A percentile compares a stretch with the other conserved stretches of the same genome.
These are phyloP conservation scores for Teunomyces pallodes DNA, from an alignment of 805 yeast species.

Conservation along the genomic window DNA sequence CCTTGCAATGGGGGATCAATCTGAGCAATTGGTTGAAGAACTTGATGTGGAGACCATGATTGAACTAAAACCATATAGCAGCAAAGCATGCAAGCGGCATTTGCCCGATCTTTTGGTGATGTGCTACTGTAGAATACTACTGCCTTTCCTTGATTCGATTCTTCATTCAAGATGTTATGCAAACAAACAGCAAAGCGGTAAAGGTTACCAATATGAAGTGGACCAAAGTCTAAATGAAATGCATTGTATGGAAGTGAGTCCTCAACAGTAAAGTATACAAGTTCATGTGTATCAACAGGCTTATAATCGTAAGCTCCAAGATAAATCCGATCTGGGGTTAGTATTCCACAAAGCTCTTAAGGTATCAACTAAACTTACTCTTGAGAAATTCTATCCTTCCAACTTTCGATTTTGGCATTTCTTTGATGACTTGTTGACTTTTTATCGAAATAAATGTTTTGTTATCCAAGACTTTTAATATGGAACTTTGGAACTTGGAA, in stretches of 20 bases:
- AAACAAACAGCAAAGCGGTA: constrained; percentile 93
- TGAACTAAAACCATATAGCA: constrained; percentile 95
- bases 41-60: constrained; percentile 98
- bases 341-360: not conserved
- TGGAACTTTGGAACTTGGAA: constrained; percentile 1
- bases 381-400: constrained; percentile 44
- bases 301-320: constrained; percentile 82
- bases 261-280: constrained; percentile 88
- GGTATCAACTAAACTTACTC: constrained; percentile 28
- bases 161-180: constrained; percentile 87
- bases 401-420: constrained; percentile 13
- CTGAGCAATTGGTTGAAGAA: constrained; percentile 89
- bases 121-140: constrained; percentile 87
- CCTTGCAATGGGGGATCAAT: constrained; percentile 91
- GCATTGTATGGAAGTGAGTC: constrained; percentile 89
- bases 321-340: constrained; percentile 59
- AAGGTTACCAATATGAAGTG: constrained; percentile 87
- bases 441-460: not conserved
- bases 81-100: constrained; percentile 90
- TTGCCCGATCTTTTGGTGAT: constrained; percentile 77
- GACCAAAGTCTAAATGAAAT: constrained; percentile 97
- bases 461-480: not conserved
- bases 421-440: not conserved
- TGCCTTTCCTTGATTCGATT: constrained; percentile 79
- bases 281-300: constrained; percentile 72